phyloP scores from a whole-genome alignment of 495 filamentous ascomycete genomes.

The Paragyromitra xinjiangensis region DNA sequence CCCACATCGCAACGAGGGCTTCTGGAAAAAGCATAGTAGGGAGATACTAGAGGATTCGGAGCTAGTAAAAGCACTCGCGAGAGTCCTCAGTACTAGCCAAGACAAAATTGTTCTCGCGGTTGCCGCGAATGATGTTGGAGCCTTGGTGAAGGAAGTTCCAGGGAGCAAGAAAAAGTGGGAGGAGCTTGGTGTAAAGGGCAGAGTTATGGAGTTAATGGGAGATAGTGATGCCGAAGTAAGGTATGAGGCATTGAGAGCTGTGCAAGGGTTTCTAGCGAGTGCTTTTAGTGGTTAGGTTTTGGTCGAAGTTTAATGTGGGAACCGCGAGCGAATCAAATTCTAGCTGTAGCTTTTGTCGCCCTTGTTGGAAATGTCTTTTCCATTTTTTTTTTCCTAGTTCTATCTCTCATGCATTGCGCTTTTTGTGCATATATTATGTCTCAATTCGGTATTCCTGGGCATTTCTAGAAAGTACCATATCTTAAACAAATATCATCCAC shows the following conservation, averaged over 20 bases:
- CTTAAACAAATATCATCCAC: background rate
- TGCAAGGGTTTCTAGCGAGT: constrained; percentile 61
- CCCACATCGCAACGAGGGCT: constrained; percentile 85
- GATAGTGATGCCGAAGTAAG: constrained; percentile 87
- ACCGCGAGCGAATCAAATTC: constrained; percentile 15
- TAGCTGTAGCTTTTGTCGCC: constrained; percentile 17
- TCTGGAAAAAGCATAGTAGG: constrained; percentile 96
- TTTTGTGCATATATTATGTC: constrained; percentile 29
- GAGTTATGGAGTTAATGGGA: constrained; percentile 95
- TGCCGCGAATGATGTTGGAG: constrained; percentile 92
- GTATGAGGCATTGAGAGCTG: constrained; percentile 93
- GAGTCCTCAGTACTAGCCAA: constrained; percentile 60
- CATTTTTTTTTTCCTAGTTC: background rate
- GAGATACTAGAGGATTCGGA: constrained; percentile 87
- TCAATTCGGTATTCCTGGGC: background rate
- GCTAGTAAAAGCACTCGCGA: constrained; percentile 84
- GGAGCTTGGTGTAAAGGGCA: constrained; percentile 85
- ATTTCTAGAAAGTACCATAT: constrained; percentile 8
- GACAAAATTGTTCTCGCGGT: constrained; percentile 97
- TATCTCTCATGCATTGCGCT: constrained; percentile 11
- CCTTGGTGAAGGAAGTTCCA: constrained; percentile 86
- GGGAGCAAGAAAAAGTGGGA: constrained; percentile 84
- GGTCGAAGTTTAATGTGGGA: background rate
- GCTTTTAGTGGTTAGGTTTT: constrained; percentile 55
- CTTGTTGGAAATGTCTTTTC: constrained; percentile 4